phyloP scores from a whole-genome alignment of 176 grass and related monocot species.

The Oryza longistaminata region DNA sequence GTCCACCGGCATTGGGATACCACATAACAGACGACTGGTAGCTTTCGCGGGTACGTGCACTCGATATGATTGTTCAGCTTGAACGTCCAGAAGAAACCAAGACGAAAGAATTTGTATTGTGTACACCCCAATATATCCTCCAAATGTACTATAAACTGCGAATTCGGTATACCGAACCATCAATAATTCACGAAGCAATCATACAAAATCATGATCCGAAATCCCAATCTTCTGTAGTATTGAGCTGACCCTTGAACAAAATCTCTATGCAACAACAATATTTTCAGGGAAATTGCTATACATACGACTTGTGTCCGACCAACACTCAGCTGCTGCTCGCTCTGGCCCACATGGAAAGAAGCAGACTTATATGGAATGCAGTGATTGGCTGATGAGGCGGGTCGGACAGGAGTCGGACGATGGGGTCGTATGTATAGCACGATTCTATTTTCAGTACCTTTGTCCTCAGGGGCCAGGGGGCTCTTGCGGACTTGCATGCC shows the following conservation, averaged over 20 bases:
- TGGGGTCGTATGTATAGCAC: no score
- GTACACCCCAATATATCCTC: background rate
- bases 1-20: background rate
- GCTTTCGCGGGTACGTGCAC: conserved; percentile 16
- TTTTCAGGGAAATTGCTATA: no score
- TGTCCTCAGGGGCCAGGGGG: no score
- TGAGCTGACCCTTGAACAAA: background rate
- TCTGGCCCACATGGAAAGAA: no score
- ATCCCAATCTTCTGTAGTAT: background rate
- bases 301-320: no score
- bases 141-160: background rate
- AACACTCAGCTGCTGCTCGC: no score
- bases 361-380: no score
- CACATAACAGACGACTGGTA: conserved; percentile 3
- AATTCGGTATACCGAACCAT: background rate
- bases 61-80: conserved; percentile 28
- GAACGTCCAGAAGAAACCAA: conserved; percentile 20
- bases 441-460: background rate
- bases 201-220: background rate
- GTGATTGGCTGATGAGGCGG: no score
- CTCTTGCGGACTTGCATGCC: no score
- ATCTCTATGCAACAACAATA: background rate
- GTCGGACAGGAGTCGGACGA: no score
- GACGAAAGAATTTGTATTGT: conserved; percentile 20
- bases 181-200: conserved; percentile 6